Conservation (phyloP, 2,329 filamentous ascomycete species). For the Chaetomium strumarium region DNA sequence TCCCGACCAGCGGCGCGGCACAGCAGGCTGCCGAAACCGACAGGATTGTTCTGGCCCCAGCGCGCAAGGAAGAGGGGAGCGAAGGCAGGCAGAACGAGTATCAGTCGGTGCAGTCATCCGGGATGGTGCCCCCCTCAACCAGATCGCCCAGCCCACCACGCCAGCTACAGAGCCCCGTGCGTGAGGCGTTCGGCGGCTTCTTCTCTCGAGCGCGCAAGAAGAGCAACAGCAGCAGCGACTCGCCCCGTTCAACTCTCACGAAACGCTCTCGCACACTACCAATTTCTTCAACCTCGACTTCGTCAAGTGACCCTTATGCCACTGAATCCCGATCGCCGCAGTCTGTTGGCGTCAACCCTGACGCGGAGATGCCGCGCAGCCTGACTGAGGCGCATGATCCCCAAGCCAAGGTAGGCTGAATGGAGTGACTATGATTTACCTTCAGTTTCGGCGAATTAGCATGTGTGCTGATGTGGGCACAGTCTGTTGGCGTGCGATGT, state of each 20-base stretch:
- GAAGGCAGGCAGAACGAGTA: conserved; percentile 26
- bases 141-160: conserved; percentile 7
- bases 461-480: conserved; percentile 13
- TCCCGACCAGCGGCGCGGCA: conserved; percentile 35
- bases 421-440: too few species aligned
- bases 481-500: conserved; percentile 69
- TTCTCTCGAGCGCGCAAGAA: conserved; percentile 39
- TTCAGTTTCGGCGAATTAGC: conserved; percentile 14
- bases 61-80: conserved; percentile 43
- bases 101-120: conserved; percentile 38
- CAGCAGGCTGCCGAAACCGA: conserved; percentile 44
- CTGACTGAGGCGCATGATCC: conserved; percentile 66
- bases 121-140: conserved; percentile 13
- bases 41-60: conserved; percentile 40
- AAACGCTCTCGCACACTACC: conserved; percentile 9
- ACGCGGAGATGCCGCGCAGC: background rate
- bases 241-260: conserved; percentile 7
- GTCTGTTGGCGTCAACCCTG: background rate
- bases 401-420: conserved; percentile 59
- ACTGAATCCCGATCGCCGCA: background rate
- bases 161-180: conserved; percentile 34
- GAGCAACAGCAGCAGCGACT: conserved; percentile 20
- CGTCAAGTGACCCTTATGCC: background rate
- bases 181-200: conserved; percentile 44
- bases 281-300: conserved; percentile 27